Percentiles rank a stretch among this genome's conserved stretches.
Evolutionary conservation across 257 asterid species (phyloP).

Genomic region (Rauvolfia tetraphylla): DNA sequence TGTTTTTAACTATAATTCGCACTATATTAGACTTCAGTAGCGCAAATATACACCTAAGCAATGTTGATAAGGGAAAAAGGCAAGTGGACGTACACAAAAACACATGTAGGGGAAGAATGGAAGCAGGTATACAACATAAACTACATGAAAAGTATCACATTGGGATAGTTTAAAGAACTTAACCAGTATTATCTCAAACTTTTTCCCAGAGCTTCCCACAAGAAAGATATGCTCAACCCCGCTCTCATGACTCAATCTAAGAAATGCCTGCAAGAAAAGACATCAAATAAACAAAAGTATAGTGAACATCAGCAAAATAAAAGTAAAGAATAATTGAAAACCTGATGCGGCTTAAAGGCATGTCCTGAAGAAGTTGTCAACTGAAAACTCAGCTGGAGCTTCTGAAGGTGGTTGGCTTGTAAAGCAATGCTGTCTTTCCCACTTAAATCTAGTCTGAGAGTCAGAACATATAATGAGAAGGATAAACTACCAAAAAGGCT

Average conservation of each 20-base stretch:
- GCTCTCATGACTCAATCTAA: slow-evolving; percentile 74
- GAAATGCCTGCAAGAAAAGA: slow-evolving; percentile 65
- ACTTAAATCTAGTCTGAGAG: slow-evolving; percentile 59
- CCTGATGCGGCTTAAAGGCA: slow-evolving; percentile 92
- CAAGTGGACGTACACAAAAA: background rate
- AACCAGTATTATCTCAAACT: slow-evolving; percentile 69
- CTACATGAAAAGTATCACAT: background rate
- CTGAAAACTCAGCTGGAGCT: slow-evolving; percentile 64
- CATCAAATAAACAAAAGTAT: slow-evolving; percentile 16
- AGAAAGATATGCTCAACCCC: slow-evolving; percentile 88
- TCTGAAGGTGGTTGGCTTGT: slow-evolving; percentile 96
- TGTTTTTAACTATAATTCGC: background rate
- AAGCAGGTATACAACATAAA: background rate
- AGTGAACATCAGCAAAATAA: slow-evolving; percentile 8
- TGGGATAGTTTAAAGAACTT: slow-evolving; percentile 27
- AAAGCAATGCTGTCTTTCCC: slow-evolving; percentile 51
- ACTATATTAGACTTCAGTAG: background rate
- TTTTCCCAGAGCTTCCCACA: slow-evolving; percentile 65
- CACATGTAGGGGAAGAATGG: slow-evolving; percentile 5
- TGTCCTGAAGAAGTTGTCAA: slow-evolving; percentile 70
- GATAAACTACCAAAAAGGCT: background rate
- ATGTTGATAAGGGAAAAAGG: slow-evolving; percentile 1
- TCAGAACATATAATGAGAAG: slow-evolving; percentile 7
- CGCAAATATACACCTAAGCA: background rate
- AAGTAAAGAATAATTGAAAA: slow-evolving; percentile 21